A percentile compares a stretch with the other conserved stretches of the same genome.
Evolutionary conservation across 192 early-diverging fungal genomes (phyloP).

Genomic region (Oehlia diaphana): DNA sequence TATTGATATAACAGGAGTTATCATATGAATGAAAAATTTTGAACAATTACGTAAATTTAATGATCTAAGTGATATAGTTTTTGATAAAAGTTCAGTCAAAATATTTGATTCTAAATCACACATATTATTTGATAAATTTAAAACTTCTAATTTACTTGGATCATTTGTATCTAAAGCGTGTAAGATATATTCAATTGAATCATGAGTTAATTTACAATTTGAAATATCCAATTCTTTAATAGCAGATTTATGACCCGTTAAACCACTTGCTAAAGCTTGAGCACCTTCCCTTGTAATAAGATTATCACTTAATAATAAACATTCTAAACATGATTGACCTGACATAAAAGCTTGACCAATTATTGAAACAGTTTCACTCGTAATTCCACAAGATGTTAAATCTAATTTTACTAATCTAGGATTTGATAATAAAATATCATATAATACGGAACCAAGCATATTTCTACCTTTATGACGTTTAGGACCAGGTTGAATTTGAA

Average conservation of each 20-base stretch:
- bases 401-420: constrained; percentile 15
- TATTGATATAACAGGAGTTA: neutral
- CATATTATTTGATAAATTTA: constrained; percentile 13
- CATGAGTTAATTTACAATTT: neutral
- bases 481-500: constrained; percentile 1
- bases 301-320: constrained; percentile 5
- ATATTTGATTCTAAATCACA: neutral
- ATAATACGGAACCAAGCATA: constrained; percentile 4
- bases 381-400: constrained; percentile 23
- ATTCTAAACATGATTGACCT: constrained; percentile 16
- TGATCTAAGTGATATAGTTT: neutral
- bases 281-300: neutral
- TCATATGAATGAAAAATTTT: neutral
- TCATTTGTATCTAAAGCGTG: constrained; percentile 1
- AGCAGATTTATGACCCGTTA: neutral
- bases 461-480: neutral
- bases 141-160: neutral
- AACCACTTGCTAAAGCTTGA: constrained; percentile 20
- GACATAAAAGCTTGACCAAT: constrained; percentile 15
- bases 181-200: neutral
- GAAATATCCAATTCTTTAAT: constrained; percentile 21
- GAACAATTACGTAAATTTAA: constrained; percentile 20
- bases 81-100: neutral
- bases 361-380: constrained; percentile 7
- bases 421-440: constrained; percentile 18